phyloP scores from a whole-genome alignment of 495 filamentous ascomycete genomes.

The Amorphotheca resinae region DNA sequence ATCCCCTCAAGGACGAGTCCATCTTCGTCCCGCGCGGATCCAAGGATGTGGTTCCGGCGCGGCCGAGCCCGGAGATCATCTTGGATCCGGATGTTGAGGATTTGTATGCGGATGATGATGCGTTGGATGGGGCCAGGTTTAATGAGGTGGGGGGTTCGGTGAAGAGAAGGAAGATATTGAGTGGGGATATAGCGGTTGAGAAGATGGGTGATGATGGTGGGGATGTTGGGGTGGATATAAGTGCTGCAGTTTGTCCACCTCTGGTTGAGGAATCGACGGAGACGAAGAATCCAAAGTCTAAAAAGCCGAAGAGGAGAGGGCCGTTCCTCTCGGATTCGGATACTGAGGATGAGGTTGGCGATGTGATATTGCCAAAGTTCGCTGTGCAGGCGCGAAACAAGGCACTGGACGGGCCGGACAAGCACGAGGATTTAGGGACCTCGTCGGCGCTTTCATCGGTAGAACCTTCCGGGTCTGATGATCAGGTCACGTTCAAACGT shows the following conservation, averaged over 20 bases:
- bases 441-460: slow-evolving; percentile 5
- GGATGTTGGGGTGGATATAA: too few species aligned
- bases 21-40: slow-evolving; percentile 27
- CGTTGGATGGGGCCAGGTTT: slow-evolving; percentile 26
- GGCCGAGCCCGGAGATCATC: slow-evolving; percentile 9
- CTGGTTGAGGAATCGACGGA: slow-evolving; percentile 15
- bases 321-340: slow-evolving; percentile 25
- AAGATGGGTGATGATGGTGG: neutral
- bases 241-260: slow-evolving; percentile 6
- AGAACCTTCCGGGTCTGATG: neutral
- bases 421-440: slow-evolving; percentile 10
- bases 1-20: slow-evolving; percentile 21
- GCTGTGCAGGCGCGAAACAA: slow-evolving; percentile 2
- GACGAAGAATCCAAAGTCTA: slow-evolving; percentile 30
- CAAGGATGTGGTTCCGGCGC: slow-evolving; percentile 20
- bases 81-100: slow-evolving; percentile 21
- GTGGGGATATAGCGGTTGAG: neutral
- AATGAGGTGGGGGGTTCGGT: slow-evolving; percentile 35
- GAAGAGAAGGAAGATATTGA: slow-evolving; percentile 31
- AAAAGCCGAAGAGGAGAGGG: slow-evolving; percentile 26
- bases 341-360: slow-evolving; percentile 9
- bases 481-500: neutral
- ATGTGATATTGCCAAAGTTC: neutral
- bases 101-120: slow-evolving; percentile 33
- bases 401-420: slow-evolving; percentile 3